Evolutionary conservation across 2,329 filamentous ascomycete species (phyloP).

Genomic region (Colletotrichum eleusines): DNA sequence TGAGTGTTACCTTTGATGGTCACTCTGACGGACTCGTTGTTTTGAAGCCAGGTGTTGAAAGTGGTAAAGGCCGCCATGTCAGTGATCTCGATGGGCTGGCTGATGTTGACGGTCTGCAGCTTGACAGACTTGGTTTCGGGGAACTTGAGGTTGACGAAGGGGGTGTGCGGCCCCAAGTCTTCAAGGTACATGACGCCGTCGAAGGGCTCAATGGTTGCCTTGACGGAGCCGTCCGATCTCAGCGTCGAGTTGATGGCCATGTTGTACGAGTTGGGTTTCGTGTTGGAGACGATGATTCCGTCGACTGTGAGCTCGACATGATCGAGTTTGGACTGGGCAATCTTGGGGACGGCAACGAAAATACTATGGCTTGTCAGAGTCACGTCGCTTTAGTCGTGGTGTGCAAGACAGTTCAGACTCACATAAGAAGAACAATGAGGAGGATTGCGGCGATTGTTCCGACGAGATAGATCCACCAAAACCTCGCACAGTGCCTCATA

Average conservation of each 20-base stretch:
- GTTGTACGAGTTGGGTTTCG: constrained; percentile 57
- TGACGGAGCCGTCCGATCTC: constrained; percentile 62
- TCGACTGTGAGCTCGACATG: constrained; percentile 64
- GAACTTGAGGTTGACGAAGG: constrained; percentile 65
- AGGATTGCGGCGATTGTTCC: constrained; percentile 62
- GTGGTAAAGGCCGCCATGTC: constrained; percentile 62
- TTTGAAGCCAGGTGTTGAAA: constrained; percentile 68
- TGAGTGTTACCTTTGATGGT: constrained; percentile 65
- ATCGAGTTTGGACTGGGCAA: constrained; percentile 69
- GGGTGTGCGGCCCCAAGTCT: constrained; percentile 58
- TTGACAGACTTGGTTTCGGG: constrained; percentile 63
- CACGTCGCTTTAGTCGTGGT: neutral
- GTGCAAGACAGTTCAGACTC: constrained; percentile 51
- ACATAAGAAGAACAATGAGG: constrained; percentile 70
- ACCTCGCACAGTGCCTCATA: constrained; percentile 64
- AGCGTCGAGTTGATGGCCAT: constrained; percentile 70
- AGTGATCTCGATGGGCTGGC: constrained; percentile 60
- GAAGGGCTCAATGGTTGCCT: constrained; percentile 65
- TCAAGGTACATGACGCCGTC: constrained; percentile 67
- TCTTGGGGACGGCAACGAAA: constrained; percentile 67
- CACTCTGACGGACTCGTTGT: constrained; percentile 63
- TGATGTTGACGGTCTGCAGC: constrained; percentile 64
- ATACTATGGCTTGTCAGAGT: constrained; percentile 56
- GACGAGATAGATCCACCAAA: constrained; percentile 73
- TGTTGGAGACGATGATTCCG: constrained; percentile 62